Percentiles rank a stretch among this genome's conserved stretches.
Evolutionary conservation across 306 rosid genomes (phyloP).

Genomic region (Quercus mongolica): DNA sequence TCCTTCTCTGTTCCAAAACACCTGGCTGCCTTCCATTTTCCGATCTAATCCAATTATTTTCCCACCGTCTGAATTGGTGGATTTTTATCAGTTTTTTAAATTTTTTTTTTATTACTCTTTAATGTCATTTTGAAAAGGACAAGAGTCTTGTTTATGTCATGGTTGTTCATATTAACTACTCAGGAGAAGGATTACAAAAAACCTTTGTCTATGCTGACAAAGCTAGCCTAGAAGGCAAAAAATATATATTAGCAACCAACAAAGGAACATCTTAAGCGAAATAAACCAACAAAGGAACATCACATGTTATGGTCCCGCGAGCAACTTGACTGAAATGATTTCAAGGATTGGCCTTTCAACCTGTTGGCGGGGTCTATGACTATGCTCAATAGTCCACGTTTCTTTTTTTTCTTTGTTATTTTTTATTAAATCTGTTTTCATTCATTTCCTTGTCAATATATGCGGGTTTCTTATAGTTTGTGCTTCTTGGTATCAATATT

Average conservation of each 20-base stretch:
- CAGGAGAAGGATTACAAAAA: background rate
- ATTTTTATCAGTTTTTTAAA: background rate
- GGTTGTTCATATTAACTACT: slow-evolving; percentile 1
- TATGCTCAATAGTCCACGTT: background rate
- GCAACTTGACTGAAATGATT: slow-evolving; percentile 7
- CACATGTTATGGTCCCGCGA: slow-evolving; percentile 28
- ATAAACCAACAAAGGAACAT: slow-evolving; percentile 12
- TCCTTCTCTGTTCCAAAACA: background rate
- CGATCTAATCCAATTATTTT: background rate
- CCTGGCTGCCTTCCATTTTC: slow-evolving; percentile 3
- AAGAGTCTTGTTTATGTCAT: slow-evolving; percentile 10
- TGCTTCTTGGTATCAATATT: background rate
- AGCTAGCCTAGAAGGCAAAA: background rate
- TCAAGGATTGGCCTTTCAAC: slow-evolving; percentile 27
- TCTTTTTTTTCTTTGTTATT: background rate
- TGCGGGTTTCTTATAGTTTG: background rate
- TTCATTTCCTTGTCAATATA: background rate
- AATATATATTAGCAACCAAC: slow-evolving; percentile 18
- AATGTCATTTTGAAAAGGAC: slow-evolving; percentile 1
- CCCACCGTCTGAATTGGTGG: background rate
- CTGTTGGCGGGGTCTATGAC: slow-evolving; percentile 13
- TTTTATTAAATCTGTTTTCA: no score
- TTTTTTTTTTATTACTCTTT: background rate
- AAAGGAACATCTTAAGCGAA: background rate
- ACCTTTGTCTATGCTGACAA: background rate